A percentile compares a stretch with the other conserved stretches of the same genome.
These are phyloP conservation scores for Acacia confusa DNA, from an alignment of 306 rosid genomes.

Conservation along the genomic window DNA sequence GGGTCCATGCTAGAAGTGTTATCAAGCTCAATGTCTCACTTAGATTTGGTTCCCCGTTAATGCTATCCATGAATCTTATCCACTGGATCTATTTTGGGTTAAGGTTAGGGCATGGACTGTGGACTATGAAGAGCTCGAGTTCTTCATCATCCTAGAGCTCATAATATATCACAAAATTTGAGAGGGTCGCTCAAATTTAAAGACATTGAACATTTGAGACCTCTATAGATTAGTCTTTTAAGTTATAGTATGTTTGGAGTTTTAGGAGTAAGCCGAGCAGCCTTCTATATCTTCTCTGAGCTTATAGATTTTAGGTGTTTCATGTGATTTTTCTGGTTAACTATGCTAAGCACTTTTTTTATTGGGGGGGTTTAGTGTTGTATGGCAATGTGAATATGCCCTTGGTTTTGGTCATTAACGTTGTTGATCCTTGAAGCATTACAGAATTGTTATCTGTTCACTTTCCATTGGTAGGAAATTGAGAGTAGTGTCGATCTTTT, in stretches of 20 bases:
- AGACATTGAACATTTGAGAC: background rate
- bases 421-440: background rate
- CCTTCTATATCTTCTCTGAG: conserved; percentile 1
- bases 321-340: background rate
- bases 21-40: background rate
- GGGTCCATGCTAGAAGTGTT: background rate
- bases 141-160: background rate
- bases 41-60: background rate
- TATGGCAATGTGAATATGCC: background rate
- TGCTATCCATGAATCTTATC: background rate
- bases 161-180: background rate
- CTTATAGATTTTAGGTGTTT: background rate
- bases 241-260: background rate
- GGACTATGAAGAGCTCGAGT: background rate
- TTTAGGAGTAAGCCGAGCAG: background rate
- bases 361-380: background rate
- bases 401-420: background rate
- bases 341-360: background rate
- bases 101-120: background rate
- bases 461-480: background rate
- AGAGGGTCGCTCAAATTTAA: background rate
- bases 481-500: background rate
- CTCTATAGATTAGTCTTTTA: background rate
- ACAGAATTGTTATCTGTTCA: background rate
- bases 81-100: background rate